Conservation (phyloP, 495 filamentous ascomycete genomes). For the Aspergillus diversus region DNA sequence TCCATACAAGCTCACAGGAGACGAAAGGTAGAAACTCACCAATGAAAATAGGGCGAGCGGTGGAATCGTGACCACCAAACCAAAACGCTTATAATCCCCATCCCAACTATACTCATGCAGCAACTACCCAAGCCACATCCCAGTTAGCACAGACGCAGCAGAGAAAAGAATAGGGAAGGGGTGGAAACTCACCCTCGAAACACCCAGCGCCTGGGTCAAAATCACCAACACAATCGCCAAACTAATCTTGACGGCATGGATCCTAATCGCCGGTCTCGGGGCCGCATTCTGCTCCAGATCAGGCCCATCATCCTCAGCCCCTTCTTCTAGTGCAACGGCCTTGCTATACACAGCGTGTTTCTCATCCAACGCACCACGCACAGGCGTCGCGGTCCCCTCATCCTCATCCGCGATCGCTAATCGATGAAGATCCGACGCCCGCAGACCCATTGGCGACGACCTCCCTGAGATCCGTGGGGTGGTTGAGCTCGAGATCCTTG, state of each 20-base stretch:
- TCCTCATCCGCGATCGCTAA: background rate
- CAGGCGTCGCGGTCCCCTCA: background rate
- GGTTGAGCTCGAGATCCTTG: background rate
- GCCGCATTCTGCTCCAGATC: constrained; percentile 6
- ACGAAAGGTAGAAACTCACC: background rate
- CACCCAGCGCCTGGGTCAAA: constrained; percentile 9
- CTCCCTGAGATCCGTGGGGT: background rate
- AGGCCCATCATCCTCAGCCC: constrained; percentile 4
- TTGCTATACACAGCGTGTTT: constrained; percentile 6
- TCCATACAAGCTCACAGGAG: background rate
- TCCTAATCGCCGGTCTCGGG: background rate
- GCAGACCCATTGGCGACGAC: background rate
- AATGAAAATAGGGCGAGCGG: constrained; percentile 1
- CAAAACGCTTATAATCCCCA: constrained; percentile 5
- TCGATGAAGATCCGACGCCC: background rate
- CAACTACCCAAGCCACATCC: background rate
- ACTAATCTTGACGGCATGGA: constrained; percentile 6
- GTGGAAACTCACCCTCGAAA: constrained; percentile 2
- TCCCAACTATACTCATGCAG: constrained; percentile 11
- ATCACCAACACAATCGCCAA: constrained; percentile 11
- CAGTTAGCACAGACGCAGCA: background rate
- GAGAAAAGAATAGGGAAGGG: background rate
- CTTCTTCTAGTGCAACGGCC: constrained; percentile 7
- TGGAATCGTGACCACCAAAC: constrained; percentile 2
- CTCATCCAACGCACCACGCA: constrained; percentile 10